These are phyloP conservation scores for Aspergillus sp. DNA, from an alignment of 2,329 filamentous ascomycete genomes.

Conservation along the genomic window DNA sequence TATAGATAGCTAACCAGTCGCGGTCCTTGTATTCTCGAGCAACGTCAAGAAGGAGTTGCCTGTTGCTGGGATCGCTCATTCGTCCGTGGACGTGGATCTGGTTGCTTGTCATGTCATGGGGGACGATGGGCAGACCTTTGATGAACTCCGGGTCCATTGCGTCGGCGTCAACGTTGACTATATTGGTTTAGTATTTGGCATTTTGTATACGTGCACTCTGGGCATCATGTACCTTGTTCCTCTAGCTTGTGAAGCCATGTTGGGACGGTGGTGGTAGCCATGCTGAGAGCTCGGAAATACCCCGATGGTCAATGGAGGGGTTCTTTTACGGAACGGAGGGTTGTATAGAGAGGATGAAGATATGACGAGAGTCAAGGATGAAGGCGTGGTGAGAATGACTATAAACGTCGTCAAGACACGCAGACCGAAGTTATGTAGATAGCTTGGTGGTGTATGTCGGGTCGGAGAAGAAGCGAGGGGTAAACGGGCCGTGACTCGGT, in stretches of 20 bases:
- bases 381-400: no score
- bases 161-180: conserved; percentile 5
- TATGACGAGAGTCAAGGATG: no score
- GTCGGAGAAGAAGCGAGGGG: background rate
- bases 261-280: background rate
- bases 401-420: no score
- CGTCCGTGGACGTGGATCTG: conserved; percentile 1
- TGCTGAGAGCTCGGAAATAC: background rate
- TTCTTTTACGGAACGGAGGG: background rate
- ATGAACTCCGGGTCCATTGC: conserved; percentile 3
- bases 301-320: background rate
- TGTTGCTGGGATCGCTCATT: background rate
- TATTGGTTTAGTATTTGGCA: background rate
- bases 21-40: background rate
- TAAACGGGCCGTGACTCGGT: background rate
- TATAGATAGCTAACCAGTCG: background rate
- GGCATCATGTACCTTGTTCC: background rate
- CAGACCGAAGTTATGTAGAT: no score
- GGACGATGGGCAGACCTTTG: background rate
- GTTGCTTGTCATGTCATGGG: conserved; percentile 7
- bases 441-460: no score
- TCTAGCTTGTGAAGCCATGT: conserved; percentile 4
- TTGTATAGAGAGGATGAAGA: no score
- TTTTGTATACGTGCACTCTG: background rate
- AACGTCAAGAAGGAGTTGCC: background rate